phyloP scores from a whole-genome alignment of 2,329 filamentous ascomycete genomes.

The Pestalotiopsis fici region DNA sequence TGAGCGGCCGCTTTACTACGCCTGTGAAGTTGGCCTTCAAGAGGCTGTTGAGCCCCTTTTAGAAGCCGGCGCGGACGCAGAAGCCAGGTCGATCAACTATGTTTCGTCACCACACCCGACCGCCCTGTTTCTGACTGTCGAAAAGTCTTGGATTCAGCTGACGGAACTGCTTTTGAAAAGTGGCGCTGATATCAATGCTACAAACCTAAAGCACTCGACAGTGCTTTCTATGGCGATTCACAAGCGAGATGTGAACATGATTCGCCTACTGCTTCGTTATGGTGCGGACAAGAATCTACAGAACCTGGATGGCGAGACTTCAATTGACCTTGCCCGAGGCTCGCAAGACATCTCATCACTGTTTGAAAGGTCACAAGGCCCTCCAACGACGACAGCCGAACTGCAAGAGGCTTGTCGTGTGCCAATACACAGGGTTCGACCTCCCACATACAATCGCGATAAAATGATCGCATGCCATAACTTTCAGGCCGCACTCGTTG shows the following conservation, averaged over 20 bases:
- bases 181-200: neutral
- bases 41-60: neutral
- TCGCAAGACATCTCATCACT: neutral
- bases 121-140: neutral
- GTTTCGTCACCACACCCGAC: neutral
- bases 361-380: neutral
- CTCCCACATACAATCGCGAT: neutral
- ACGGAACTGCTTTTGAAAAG: neutral
- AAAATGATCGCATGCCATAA: neutral
- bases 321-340: neutral
- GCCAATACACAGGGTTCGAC: neutral
- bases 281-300: neutral
- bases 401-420: neutral
- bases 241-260: rapidly evolving
- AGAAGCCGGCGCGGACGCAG: neutral
- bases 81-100: neutral
- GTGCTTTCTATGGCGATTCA: neutral
- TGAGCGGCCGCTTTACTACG: neutral
- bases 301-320: neutral
- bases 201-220: neutral
- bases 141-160: neutral
- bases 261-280: neutral
- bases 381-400: neutral
- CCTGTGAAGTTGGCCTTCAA: neutral
- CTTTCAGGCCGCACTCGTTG: neutral